Evolutionary conservation across 306 rosid genomes (phyloP).

Genomic region (barrel medic (Medicago truncatula)): MtrunA17r5.0-ANR NC_053049.1:29605501-29606000

Average conservation of each 20-base stretch:
- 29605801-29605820: neutral
- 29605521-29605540: neutral
- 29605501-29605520: too few species aligned
- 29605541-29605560: neutral
- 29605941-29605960: too few species aligned
- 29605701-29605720: neutral
- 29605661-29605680: neutral
- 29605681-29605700: neutral
- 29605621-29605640: too few species aligned
- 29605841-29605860: neutral
- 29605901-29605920: too few species aligned
- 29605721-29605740: neutral
- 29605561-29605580: too few species aligned
- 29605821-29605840: slow-evolving; percentile 4
- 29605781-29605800: neutral
- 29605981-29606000: too few species aligned
- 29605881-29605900: too few species aligned
- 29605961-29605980: too few species aligned
- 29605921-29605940: too few species aligned
- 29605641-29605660: neutral
- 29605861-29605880: too few species aligned
- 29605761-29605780: neutral
- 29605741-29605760: neutral
- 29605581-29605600: neutral
- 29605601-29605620: neutral